Conservation (phyloP, 2,329 filamentous ascomycete genomes). For the Epichloe hybrida region DNA sequence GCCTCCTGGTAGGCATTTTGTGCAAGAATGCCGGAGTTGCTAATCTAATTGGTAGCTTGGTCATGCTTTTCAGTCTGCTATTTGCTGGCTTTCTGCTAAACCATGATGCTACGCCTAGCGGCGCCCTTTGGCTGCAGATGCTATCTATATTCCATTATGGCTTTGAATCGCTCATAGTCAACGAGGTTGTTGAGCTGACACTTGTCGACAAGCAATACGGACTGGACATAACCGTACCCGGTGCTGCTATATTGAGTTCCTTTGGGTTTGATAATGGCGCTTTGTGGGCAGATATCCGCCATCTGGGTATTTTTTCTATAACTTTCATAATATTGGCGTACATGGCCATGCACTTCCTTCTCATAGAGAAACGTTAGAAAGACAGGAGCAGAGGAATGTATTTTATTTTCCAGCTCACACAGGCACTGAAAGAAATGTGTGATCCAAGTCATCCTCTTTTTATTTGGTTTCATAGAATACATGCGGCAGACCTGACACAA, state of each 20-base stretch:
- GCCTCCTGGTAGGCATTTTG: slow-evolving; percentile 89
- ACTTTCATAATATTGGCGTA: slow-evolving; percentile 83
- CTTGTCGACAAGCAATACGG: slow-evolving; percentile 92
- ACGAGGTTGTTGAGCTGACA: slow-evolving; percentile 83
- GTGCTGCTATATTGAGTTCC: slow-evolving; percentile 81
- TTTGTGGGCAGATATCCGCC: slow-evolving; percentile 72
- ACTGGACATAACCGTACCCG: slow-evolving; percentile 89
- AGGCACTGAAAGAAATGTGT: too few species aligned
- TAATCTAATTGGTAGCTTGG: slow-evolving; percentile 82
- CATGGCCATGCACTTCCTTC: slow-evolving; percentile 78
- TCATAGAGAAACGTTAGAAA: slow-evolving; percentile 64
- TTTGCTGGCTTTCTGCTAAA: slow-evolving; percentile 93
- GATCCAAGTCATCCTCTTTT: too few species aligned
- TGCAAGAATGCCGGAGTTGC: slow-evolving; percentile 86
- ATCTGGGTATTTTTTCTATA: slow-evolving; percentile 67
- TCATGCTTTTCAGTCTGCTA: slow-evolving; percentile 93
- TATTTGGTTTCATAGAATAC: too few species aligned
- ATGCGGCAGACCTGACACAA: background rate
- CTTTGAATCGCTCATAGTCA: slow-evolving; percentile 92
- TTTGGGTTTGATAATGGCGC: slow-evolving; percentile 88
- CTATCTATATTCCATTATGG: slow-evolving; percentile 97
- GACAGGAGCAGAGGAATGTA: too few species aligned
- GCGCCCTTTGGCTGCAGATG: slow-evolving; percentile 80
- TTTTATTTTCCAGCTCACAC: too few species aligned
- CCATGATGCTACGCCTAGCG: slow-evolving; percentile 77